These are phyloP conservation scores for Brasilioporus rufonigricans DNA, from an alignment of 768 basidiomycete species.

Conservation along the genomic window DNA sequence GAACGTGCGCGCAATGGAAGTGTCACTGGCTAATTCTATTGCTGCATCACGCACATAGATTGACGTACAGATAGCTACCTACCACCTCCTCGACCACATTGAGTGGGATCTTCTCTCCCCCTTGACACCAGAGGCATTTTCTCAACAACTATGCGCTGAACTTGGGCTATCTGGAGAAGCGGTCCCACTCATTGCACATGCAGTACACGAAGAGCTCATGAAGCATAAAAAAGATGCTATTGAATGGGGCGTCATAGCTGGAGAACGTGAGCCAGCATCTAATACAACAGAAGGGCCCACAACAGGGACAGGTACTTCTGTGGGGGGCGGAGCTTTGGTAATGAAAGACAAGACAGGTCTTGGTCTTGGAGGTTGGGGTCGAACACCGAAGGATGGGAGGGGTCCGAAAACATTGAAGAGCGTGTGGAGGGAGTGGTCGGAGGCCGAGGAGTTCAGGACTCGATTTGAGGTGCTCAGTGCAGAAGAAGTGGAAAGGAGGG, in stretches of 20 bases:
- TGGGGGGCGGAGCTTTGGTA: slow-evolving; percentile 44
- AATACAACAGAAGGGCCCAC: slow-evolving; percentile 16
- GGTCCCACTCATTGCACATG: slow-evolving; percentile 84
- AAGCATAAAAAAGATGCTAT: slow-evolving; percentile 95
- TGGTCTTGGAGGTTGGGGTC: slow-evolving; percentile 70
- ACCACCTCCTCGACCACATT: slow-evolving; percentile 92
- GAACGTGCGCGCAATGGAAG: slow-evolving; percentile 15
- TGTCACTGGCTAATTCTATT: slow-evolving; percentile 8
- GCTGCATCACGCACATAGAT: slow-evolving; percentile 51
- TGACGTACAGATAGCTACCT: slow-evolving; percentile 92
- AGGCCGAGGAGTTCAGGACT: slow-evolving; percentile 88
- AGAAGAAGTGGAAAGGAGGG: slow-evolving; percentile 90
- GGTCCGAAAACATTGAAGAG: slow-evolving; percentile 82
- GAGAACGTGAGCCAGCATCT: slow-evolving; percentile 38
- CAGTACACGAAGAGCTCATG: slow-evolving; percentile 91
- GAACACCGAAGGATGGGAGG: slow-evolving; percentile 72
- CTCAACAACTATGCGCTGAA: slow-evolving; percentile 75
- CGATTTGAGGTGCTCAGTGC: slow-evolving; percentile 80
- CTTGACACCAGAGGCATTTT: slow-evolving; percentile 85
- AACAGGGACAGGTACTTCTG: slow-evolving; percentile 6
- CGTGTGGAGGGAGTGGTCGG: slow-evolving; percentile 95
- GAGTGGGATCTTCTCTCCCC: slow-evolving; percentile 98
- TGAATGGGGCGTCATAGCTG: slow-evolving; percentile 87
- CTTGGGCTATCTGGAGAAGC: slow-evolving; percentile 89
- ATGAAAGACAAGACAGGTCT: slow-evolving; percentile 82